Percentiles rank a stretch among this genome's conserved stretches.
Evolutionary conservation across 805 yeast species (phyloP).

Genomic region (Hermanozyma aechmeae): DNA sequence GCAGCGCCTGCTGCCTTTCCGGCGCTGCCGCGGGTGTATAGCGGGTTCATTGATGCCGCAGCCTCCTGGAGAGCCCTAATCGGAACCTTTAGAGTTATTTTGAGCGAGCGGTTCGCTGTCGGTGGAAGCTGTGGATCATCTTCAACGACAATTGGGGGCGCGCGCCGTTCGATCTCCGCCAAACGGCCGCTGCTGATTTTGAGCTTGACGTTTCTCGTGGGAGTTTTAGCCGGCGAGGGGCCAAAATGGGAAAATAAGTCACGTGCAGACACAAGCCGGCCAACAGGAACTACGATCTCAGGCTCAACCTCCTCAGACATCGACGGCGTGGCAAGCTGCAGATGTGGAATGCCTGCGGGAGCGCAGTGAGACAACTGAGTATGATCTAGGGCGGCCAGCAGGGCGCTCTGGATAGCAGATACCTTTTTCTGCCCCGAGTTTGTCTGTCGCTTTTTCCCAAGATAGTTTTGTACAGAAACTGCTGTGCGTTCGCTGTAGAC

Average conservation of each 20-base stretch:
- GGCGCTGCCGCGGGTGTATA: conserved; percentile 8
- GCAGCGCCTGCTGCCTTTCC: conserved; percentile 6
- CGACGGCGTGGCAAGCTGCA: too few species aligned
- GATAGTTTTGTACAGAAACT: conserved; percentile 6
- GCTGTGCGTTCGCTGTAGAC: conserved; percentile 5
- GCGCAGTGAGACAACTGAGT: too few species aligned
- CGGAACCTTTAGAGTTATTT: conserved; percentile 8
- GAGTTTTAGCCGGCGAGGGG: conserved; percentile 6
- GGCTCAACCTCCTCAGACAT: background rate
- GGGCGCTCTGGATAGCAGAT: too few species aligned
- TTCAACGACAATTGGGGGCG: conserved; percentile 20
- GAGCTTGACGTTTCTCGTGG: conserved; percentile 4
- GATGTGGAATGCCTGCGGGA: too few species aligned
- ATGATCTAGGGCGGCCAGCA: too few species aligned
- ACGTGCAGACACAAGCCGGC: conserved; percentile 5
- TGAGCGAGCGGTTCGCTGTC: conserved; percentile 2
- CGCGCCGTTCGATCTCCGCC: conserved; percentile 15
- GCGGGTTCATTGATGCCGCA: conserved; percentile 5
- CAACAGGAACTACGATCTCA: too few species aligned
- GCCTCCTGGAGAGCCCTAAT: conserved; percentile 3
- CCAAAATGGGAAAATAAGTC: conserved; percentile 6
- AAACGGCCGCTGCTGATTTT: conserved; percentile 15
- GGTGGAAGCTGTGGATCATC: conserved; percentile 9
- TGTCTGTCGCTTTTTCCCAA: conserved; percentile 1
- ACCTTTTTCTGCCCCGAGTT: background rate